A percentile compares a stretch with the other conserved stretches of the same genome.
Conservation (phyloP, 176 grass and related monocot species). For the Aegilops sharonensis region DNA sequence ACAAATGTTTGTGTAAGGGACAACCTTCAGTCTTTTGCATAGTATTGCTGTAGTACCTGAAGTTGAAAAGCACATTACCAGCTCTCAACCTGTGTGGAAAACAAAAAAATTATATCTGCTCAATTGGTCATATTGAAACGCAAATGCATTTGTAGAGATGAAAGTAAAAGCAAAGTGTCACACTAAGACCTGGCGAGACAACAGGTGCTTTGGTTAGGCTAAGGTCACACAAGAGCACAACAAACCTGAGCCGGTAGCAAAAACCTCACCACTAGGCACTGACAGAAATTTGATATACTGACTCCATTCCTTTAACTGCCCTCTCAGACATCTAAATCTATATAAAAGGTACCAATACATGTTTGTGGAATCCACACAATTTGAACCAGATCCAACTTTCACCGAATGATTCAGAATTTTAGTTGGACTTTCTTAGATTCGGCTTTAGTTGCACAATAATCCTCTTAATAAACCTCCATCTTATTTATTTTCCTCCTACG, state of each 20-base stretch:
- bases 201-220: background rate
- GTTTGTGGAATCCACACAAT: background rate
- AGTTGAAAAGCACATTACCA: constrained; percentile 97
- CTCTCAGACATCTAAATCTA: background rate
- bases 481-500: background rate
- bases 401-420: background rate
- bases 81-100: constrained; percentile 70
- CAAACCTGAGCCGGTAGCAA: background rate
- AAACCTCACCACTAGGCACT: background rate
- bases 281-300: background rate
- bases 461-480: background rate
- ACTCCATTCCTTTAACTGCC: background rate
- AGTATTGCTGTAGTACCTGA: constrained; percentile 91
- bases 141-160: constrained; percentile 14
- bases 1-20: background rate
- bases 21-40: constrained; percentile 95
- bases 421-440: background rate
- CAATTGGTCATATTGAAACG: constrained; percentile 14
- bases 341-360: background rate
- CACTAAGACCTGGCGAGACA: background rate
- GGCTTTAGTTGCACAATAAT: background rate
- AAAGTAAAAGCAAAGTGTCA: constrained; percentile 15
- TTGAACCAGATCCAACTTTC: background rate
- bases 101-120: constrained; percentile 6
- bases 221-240: background rate